Evolutionary conservation across 306 rosid species (phyloP), one percentile per base, ranked within the genome.

Genomic region (Potentilla sterilis): DNA sequence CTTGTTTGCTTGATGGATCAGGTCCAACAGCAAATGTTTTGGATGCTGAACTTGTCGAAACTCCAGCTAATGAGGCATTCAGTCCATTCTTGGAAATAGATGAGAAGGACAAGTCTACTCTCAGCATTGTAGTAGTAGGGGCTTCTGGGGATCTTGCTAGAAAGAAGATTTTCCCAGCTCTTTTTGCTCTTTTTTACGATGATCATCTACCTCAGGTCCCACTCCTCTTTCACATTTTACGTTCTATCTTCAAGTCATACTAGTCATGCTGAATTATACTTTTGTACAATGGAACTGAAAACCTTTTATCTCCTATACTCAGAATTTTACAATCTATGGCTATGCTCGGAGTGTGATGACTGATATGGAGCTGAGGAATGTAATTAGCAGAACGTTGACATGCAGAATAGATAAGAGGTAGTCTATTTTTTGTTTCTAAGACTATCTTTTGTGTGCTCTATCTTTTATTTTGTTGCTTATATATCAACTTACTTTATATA

Each of bases 321-420:
- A 94, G 98, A 85, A 92, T 59, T 94, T 94, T 67, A 21, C 81
- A 7, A 92, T 94, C 79, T 90, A 82, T 64, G 98, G 97, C 47
- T 92, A 84, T 84, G 93, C 96, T 81, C 92, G 96, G 69, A 87
- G 89, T 18, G 87, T 84, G 81, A 87, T 94, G 98, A 86, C 91
- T 3, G 78, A 84, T 70, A 91, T 89, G 65, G 95, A 94, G 72
- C 84, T 94, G 65, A 85, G 96, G 83, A 90, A 85, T 83, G 82
- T 84, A 86, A 87, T 94, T 61, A 90, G 97, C 86, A 54, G 24
- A 80, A 94, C 98, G 24, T 76, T 94, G 79, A 92, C 97, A 55
- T 92, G 98, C 95, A 89, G 97, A 88, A 90, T 94, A 70, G 92
- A 94, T 76, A 75, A 92, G 87, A 92, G 97, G 98, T 92, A 73